These are phyloP conservation scores for Croton laevigatus DNA, from an alignment of 441 rosid genomes.

Conservation along the genomic window DNA sequence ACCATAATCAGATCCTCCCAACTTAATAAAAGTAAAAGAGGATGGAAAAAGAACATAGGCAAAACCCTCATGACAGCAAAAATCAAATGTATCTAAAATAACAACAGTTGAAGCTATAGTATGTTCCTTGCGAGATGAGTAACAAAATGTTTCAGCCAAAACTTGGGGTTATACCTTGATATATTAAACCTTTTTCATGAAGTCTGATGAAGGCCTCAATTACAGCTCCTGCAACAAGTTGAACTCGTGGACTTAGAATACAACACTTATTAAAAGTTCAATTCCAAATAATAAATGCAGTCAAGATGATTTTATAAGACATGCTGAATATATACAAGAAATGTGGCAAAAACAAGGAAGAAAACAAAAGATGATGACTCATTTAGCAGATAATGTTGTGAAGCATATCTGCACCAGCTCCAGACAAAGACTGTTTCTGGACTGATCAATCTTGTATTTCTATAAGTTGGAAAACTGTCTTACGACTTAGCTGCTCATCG, in stretches of 20 bases:
- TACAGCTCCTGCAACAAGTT: conserved; percentile 70
- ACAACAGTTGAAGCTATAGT: background rate
- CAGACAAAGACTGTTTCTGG: conserved; percentile 13
- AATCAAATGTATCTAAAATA: background rate
- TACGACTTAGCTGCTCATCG: conserved; percentile 98
- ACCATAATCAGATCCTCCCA: background rate
- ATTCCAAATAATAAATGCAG: conserved; percentile 4
- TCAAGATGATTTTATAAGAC: background rate
- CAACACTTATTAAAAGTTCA: conserved; percentile 11
- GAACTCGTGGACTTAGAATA: conserved; percentile 30
- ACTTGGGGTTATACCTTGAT: conserved; percentile 56
- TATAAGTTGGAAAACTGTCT: conserved; percentile 55
- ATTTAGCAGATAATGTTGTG: background rate
- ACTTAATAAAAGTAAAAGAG: background rate
- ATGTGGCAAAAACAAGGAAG: background rate
- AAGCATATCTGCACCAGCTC: background rate
- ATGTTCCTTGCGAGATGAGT: conserved; percentile 2
- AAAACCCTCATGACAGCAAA: background rate
- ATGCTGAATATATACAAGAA: conserved; percentile 5
- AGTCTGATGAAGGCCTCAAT: conserved; percentile 90
- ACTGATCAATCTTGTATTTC: conserved; percentile 23
- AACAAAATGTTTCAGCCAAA: conserved; percentile 9
- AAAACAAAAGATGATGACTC: background rate
- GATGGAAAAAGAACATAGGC: background rate
- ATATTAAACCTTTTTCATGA: conserved; percentile 92